Base-by-base conservation (phyloP, 257 asterid species). In the Agastache rugosa region DNA sequence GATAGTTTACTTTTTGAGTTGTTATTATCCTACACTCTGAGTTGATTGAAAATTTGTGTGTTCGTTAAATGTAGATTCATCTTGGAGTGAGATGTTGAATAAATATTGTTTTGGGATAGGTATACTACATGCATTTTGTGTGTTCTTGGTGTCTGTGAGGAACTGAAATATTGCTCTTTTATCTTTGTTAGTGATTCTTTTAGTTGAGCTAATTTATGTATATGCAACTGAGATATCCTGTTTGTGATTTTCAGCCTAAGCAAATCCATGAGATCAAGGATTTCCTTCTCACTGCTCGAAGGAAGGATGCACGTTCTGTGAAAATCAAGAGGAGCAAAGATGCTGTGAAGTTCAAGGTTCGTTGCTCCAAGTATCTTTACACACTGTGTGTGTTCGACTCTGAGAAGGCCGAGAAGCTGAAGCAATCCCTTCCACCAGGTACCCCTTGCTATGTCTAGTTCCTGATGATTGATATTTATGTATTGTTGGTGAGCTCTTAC, bases 251-350 rank as follows among this genome's bases (percentile, higher is more conserved):
- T 2, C 75, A 80, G 87, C 87, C 85, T 71, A 83, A 80, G 81
- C 87, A 83, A 83, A 83, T 83, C 64, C 79, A 83, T 1, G 85
- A 83, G 85, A 83, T 83, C 77, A 83, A 83, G 78, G 85, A 83
- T 54, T 83, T 83, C 85, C 87, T 83, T 51, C 83, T 83, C 20
- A 80, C 85, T 9, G 87, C 87, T 4, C 62, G 87, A 53, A 77
- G 87, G 81, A 83, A 77, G 70, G 87, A 80, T 50, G 85, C 87
- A 27, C 85, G 81, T 9, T 77, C 87, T 0, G 85, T 83, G 73
- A 77, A 74, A 63, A 83, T 83, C n/a, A 83, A 83, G 81, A 80
- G 78, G 31, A 78, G 83, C 79, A 83, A 77, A 74, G 85, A 83
- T 54, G 80, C 15, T 2, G 87, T 83, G 61, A 83, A 83, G 85